Conservation (phyloP, 129 eudicot genomes). For the Chrysanthemum lavandulifolium region DNA sequence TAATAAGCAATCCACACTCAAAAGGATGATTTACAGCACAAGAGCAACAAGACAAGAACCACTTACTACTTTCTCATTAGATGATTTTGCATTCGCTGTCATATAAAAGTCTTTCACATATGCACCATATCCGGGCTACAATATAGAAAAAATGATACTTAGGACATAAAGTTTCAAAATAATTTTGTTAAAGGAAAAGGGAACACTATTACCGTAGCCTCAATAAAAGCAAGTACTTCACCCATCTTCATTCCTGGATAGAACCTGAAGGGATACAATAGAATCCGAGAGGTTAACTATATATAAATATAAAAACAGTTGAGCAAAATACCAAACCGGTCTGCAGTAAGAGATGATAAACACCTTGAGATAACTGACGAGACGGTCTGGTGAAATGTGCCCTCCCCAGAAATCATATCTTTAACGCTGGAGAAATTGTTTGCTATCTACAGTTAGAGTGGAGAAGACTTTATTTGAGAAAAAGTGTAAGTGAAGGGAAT, state of each 20-base stretch:
- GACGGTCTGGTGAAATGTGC: slow-evolving; percentile 34
- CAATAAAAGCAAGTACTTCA: slow-evolving; percentile 52
- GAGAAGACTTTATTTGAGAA: slow-evolving; percentile 1
- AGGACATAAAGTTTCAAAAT: slow-evolving; percentile 9
- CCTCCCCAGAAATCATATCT: slow-evolving; percentile 46
- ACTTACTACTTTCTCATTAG: slow-evolving; percentile 66
- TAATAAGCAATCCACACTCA: background rate
- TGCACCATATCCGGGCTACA: slow-evolving; percentile 77
- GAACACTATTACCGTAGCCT: slow-evolving; percentile 45
- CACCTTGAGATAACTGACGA: slow-evolving; percentile 69
- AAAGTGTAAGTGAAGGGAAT: background rate
- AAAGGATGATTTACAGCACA: too few species aligned
- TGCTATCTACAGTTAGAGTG: slow-evolving; percentile 44
- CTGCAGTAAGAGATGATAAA: slow-evolving; percentile 1
- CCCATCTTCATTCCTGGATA: slow-evolving; percentile 81
- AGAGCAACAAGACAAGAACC: slow-evolving; percentile 1
- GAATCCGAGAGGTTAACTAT: background rate
- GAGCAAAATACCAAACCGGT: background rate
- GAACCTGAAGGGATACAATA: slow-evolving; percentile 48
- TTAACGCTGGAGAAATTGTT: slow-evolving; percentile 42
- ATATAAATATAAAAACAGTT: slow-evolving; percentile 1
- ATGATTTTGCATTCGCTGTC: slow-evolving; percentile 32
- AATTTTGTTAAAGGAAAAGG: slow-evolving; percentile 16
- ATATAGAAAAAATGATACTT: slow-evolving; percentile 16
- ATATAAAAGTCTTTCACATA: slow-evolving; percentile 68